phyloP scores from a whole-genome alignment of 2,329 filamentous ascomycete species.

The Lojkania enalia region DNA sequence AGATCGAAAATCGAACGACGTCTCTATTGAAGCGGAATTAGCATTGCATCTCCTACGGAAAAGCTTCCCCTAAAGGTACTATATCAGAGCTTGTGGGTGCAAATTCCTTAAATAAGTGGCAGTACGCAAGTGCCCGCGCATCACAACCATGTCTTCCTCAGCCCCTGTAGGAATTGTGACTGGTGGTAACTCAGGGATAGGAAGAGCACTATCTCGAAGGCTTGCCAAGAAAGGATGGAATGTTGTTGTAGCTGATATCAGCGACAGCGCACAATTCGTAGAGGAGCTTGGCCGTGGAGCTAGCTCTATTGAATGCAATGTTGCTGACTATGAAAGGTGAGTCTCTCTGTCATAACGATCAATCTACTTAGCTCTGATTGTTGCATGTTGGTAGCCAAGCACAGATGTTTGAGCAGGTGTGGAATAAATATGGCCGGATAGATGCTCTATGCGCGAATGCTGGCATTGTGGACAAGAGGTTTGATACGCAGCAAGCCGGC shows the following conservation, averaged over 20 bases:
- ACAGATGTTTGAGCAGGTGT: conserved; percentile 50
- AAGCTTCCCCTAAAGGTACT: too few species aligned
- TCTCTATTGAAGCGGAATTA: too few species aligned
- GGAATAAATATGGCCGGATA: conserved; percentile 50
- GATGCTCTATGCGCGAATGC: conserved; percentile 58
- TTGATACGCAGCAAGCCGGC: background rate
- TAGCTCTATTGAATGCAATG: conserved; percentile 25
- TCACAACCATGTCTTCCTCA: conserved; percentile 16
- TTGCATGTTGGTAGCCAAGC: conserved; percentile 46
- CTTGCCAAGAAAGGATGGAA: conserved; percentile 31
- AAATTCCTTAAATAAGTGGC: background rate
- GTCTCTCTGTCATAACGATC: background rate
- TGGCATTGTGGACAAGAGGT: conserved; percentile 52
- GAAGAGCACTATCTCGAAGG: conserved; percentile 20
- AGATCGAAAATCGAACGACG: too few species aligned
- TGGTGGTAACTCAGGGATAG: conserved; percentile 34
- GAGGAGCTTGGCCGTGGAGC: conserved; percentile 30
- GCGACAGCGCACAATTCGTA: conserved; percentile 24
- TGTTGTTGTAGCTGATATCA: conserved; percentile 34
- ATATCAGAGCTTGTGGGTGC: too few species aligned
- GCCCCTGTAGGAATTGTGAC: conserved; percentile 32
- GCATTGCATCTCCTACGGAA: too few species aligned
- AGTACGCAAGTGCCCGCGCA: background rate
- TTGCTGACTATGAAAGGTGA: conserved; percentile 33
- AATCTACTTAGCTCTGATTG: background rate